phyloP scores from a whole-genome alignment of 2,329 filamentous ascomycete species.

The Aspergillus udagawae region DNA sequence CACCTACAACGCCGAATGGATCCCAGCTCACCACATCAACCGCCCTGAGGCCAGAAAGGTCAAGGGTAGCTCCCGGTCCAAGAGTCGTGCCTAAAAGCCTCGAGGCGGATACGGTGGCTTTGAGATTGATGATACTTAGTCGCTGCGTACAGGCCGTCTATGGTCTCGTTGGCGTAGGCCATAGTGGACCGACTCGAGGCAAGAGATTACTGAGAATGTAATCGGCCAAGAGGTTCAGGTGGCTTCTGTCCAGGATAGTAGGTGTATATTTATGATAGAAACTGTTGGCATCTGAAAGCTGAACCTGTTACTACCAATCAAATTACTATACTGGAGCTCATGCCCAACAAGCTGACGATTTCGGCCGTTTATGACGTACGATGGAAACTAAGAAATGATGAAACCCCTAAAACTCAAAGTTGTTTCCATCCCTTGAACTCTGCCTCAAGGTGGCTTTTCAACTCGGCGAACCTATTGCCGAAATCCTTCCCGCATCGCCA shows the following conservation, averaged over 20 bases:
- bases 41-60: slow-evolving; percentile 68
- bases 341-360: background rate
- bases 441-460: slow-evolving; percentile 70
- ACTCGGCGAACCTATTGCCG: slow-evolving; percentile 64
- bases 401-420: slow-evolving; percentile 41
- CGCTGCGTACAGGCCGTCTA: slow-evolving; percentile 3
- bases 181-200: slow-evolving; percentile 7
- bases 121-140: slow-evolving; percentile 3
- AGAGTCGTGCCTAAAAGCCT: slow-evolving; percentile 31
- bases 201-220: slow-evolving; percentile 20
- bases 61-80: slow-evolving; percentile 45
- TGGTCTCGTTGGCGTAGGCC: slow-evolving; percentile 7
- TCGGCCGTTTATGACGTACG: background rate
- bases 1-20: slow-evolving; percentile 89
- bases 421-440: slow-evolving; percentile 75
- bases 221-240: slow-evolving; percentile 8
- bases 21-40: slow-evolving; percentile 83
- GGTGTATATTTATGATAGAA: slow-evolving; percentile 22
- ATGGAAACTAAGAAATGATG: background rate
- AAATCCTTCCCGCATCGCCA: slow-evolving; percentile 80
- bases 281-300: background rate
- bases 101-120: slow-evolving; percentile 1
- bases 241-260: slow-evolving; percentile 12
- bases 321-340: background rate
- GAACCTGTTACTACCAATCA: background rate